A percentile compares a stretch with the other conserved stretches of the same genome.
Conservation (phyloP, 1,284 basidiomycete species). For the Sutorius eximius region DNA sequence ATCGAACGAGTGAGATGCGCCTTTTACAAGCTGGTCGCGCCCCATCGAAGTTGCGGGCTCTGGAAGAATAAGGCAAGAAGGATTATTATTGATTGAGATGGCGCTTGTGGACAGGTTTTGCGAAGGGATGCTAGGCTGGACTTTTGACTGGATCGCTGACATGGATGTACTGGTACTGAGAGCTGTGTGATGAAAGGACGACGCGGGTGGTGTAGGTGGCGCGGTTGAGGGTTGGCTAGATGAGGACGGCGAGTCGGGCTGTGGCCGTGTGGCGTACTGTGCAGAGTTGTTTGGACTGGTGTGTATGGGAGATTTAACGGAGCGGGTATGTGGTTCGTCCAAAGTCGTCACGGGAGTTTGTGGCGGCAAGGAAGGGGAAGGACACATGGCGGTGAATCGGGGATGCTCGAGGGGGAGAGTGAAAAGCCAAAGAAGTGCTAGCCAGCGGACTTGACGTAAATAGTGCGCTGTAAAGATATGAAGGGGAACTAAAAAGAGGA, state of each 20-base stretch:
- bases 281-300: conserved; percentile 1
- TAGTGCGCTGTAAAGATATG: conserved; percentile 11
- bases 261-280: conserved; percentile 5
- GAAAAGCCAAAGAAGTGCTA: conserved; percentile 11
- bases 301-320: conserved; percentile 8
- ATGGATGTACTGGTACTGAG: conserved; percentile 14
- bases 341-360: conserved; percentile 24
- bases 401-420: conserved; percentile 12
- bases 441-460: conserved; percentile 27
- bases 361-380: conserved; percentile 23
- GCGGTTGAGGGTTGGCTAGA: conserved; percentile 15
- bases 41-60: conserved; percentile 10
- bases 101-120: conserved; percentile 11
- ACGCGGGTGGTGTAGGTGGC: conserved; percentile 18
- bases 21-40: conserved; percentile 6
- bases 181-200: conserved; percentile 9
- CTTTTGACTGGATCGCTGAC: conserved; percentile 16
- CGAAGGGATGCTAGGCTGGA: conserved; percentile 22
- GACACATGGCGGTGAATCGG: conserved; percentile 30
- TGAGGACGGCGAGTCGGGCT: conserved; percentile 13
- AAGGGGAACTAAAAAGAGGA: conserved; percentile 18
- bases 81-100: conserved; percentile 17
- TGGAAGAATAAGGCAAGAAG: conserved; percentile 26
- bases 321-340: conserved; percentile 14
- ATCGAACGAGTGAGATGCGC: conserved; percentile 9